Evolutionary conservation across 257 asterid genomes (phyloP).

Genomic region (Plantago major): DNA sequence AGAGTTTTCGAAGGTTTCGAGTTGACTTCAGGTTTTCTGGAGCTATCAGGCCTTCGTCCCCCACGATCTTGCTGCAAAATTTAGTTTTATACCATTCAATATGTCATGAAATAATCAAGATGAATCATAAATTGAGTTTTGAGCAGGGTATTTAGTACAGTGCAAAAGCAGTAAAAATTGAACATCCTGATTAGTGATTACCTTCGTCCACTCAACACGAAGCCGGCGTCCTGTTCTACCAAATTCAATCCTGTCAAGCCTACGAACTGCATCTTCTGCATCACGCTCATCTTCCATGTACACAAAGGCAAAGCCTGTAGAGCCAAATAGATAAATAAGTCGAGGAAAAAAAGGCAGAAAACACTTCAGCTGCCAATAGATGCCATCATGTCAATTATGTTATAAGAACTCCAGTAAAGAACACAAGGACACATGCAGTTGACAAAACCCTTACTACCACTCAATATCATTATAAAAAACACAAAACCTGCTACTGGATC

Average conservation of each 20-base stretch:
- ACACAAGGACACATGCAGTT: constrained; percentile 25
- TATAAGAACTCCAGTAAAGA: background rate
- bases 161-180: no score
- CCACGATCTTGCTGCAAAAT: constrained; percentile 82
- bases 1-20: constrained; percentile 79
- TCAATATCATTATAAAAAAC: constrained; percentile 52
- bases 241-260: constrained; percentile 80
- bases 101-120: background rate
- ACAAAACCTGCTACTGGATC: constrained; percentile 96
- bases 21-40: constrained; percentile 53
- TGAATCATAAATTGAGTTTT: background rate
- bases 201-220: constrained; percentile 96
- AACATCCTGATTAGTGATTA: constrained; percentile 28
- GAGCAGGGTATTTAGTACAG: no score
- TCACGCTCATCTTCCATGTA: constrained; percentile 96
- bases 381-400: constrained; percentile 2
- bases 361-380: constrained; percentile 16
- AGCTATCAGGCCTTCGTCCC: constrained; percentile 65
- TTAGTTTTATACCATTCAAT: constrained; percentile 18
- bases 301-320: constrained; percentile 82
- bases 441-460: constrained; percentile 40
- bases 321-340: constrained; percentile 3
- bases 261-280: constrained; percentile 89
- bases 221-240: constrained; percentile 83
- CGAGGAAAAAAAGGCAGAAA: constrained; percentile 14